Evolutionary conservation across 257 asterid genomes (phyloP).

Genomic region (Cordia subcordata): DNA sequence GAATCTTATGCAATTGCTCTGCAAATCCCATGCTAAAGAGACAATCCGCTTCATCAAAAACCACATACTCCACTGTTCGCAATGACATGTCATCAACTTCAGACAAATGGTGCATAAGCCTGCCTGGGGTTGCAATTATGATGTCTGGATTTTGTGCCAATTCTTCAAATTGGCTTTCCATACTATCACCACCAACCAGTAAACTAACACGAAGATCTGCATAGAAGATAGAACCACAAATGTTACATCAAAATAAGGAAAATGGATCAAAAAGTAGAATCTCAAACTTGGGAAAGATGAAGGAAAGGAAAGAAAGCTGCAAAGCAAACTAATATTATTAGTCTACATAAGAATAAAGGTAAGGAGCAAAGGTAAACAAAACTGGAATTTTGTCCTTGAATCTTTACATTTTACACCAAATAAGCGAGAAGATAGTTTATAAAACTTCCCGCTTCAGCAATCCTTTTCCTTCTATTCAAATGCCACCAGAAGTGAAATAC

Average conservation of each 20-base stretch:
- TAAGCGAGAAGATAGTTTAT: no score
- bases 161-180: constrained; percentile 97
- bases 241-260: neutral
- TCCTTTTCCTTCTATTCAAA: no score
- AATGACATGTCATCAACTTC: constrained; percentile 95
- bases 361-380: no score
- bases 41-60: constrained; percentile 95
- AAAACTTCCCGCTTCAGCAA: no score
- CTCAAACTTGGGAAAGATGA: no score
- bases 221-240: constrained; percentile 11
- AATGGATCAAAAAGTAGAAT: no score
- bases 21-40: constrained; percentile 95
- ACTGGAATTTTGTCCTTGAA: no score
- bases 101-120: constrained; percentile 89
- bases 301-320: no score
- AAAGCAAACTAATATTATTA: no score
- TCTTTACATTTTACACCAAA: no score
- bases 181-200: constrained; percentile 96
- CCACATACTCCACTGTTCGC: constrained; percentile 85
- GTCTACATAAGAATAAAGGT: no score
- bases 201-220: constrained; percentile 83
- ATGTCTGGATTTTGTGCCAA: constrained; percentile 85
- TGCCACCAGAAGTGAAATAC: no score
- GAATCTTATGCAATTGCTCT: constrained; percentile 76
- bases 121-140: constrained; percentile 94